Base-by-base conservation (phyloP, 768 basidiomycete genomes). In the Russula dissimulans region DNA sequence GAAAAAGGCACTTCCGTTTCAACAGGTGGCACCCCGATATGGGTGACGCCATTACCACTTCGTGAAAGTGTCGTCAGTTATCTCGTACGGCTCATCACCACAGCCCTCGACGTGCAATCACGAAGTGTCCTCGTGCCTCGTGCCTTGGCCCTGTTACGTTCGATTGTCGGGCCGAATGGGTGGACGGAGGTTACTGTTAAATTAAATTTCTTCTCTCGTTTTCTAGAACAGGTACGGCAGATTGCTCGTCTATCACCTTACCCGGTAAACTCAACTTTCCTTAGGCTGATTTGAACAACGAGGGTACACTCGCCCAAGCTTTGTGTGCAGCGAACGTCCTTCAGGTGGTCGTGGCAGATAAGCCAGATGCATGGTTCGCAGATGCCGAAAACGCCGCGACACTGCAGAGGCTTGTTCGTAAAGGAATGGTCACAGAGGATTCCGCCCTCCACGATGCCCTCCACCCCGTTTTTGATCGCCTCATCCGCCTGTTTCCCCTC, bases 1-100 rank as follows among this genome's bases (percentile, higher is more conserved):
- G 65, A 60, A 26, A 64, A 54, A 6, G 54, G 57, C 26, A 55
- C 68, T 38, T 54, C 60, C 5, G 17, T 32, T 18, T 53, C 49
- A 34, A 36, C 55, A 11, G 51, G 60, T 2, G n/a, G 52, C 15
- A 45, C 54, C 15, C 22, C 56, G 3, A 47, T 56, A 3, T 95
- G 92, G 91, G 71, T 81, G 22, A 90, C 89, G 0, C 91, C 95
- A 3, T 74, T 89, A 32, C 78, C 80, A 22, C 84, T 91, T 58
- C 82, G 91, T 32, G 95, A 98, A 73, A 87, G 86, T 60, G 89
- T 97, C 75, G 88, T 97, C 64, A 94, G 92, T 75, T 97, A 94
- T 72, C 81, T 99, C 38, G 85, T 99, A n/a, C 87, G 95, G 49
- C 79, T 98, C 48, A 85, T 90, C 9, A 91, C 91, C 15, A 80